Evolutionary conservation across 768 basidiomycete genomes (phyloP).

Genomic region (Russula ochroleuca): DNA sequence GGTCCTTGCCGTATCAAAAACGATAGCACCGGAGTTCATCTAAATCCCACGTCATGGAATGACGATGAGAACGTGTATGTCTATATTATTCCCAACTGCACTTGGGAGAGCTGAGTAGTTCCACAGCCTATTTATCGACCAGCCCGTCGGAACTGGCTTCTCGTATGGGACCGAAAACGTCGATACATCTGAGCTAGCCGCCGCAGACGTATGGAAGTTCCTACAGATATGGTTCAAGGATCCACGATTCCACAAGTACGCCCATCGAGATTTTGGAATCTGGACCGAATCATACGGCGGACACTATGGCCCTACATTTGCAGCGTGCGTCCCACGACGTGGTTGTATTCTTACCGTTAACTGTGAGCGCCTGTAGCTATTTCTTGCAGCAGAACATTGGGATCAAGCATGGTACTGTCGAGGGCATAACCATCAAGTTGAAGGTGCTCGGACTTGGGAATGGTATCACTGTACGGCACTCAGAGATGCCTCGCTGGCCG

Average conservation of each 20-base stretch:
- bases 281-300: conserved; percentile 58
- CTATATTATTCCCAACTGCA: not conserved
- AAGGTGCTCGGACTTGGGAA: conserved; percentile 55
- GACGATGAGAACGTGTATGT: conserved; percentile 46
- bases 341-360: not conserved
- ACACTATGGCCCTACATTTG: conserved; percentile 40
- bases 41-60: conserved; percentile 59
- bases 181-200: conserved; percentile 50
- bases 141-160: conserved; percentile 60
- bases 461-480: conserved; percentile 48
- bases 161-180: conserved; percentile 51
- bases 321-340: conserved; percentile 30
- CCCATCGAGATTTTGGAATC: conserved; percentile 46
- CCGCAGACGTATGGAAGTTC: conserved; percentile 56
- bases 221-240: conserved; percentile 62
- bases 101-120: not conserved
- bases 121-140: conserved; percentile 53
- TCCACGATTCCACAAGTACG: conserved; percentile 47
- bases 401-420: conserved; percentile 42
- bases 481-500: not conserved
- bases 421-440: too few species aligned
- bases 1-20: conserved; percentile 79
- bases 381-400: conserved; percentile 58
- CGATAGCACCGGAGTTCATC: conserved; percentile 49
- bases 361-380: conserved; percentile 31